phyloP scores from a whole-genome alignment of 805 yeast species.

The Candida endomychidarum region DNA sequence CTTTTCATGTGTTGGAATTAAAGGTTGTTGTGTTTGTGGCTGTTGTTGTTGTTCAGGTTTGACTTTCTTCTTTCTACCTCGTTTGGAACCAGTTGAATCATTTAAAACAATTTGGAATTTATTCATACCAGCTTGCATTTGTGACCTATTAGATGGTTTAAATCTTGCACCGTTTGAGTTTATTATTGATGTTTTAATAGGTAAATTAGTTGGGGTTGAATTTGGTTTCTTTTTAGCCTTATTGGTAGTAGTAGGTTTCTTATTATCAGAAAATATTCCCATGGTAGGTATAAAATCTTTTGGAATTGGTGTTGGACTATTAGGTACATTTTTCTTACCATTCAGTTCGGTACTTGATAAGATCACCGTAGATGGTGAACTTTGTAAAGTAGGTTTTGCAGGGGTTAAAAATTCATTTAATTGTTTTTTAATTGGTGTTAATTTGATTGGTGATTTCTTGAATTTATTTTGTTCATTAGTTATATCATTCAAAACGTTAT shows the following conservation, averaged over 20 bases:
- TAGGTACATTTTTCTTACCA: slow-evolving; percentile 18
- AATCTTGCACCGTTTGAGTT: slow-evolving; percentile 13
- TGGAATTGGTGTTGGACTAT: slow-evolving; percentile 40
- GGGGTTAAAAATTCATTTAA: slow-evolving; percentile 30
- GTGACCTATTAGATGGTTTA: slow-evolving; percentile 21
- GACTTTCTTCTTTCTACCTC: slow-evolving; percentile 15
- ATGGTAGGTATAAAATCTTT: slow-evolving; percentile 30
- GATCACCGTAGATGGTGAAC: slow-evolving; percentile 45
- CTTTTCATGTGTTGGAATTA: too few species aligned
- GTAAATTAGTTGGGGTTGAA: slow-evolving; percentile 10
- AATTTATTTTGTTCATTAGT: slow-evolving; percentile 19
- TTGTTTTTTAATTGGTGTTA: slow-evolving; percentile 6
- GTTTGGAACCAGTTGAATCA: slow-evolving; percentile 25
- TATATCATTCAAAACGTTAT: slow-evolving; percentile 27
- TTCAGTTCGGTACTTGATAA: slow-evolving; percentile 29
- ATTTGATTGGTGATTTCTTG: slow-evolving; percentile 10
- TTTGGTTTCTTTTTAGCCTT: slow-evolving; percentile 6
- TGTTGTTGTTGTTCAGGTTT: neutral
- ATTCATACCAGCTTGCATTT: slow-evolving; percentile 42
- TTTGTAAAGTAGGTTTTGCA: slow-evolving; percentile 29
- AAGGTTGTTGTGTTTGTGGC: neutral
- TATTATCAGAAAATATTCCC: slow-evolving; percentile 38
- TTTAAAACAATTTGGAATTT: slow-evolving; percentile 49
- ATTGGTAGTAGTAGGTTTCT: neutral
- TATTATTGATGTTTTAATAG: slow-evolving; percentile 9